Evolutionary conservation across 257 asterid species (phyloP).

Genomic region (Anisodus tanguticus): DNA sequence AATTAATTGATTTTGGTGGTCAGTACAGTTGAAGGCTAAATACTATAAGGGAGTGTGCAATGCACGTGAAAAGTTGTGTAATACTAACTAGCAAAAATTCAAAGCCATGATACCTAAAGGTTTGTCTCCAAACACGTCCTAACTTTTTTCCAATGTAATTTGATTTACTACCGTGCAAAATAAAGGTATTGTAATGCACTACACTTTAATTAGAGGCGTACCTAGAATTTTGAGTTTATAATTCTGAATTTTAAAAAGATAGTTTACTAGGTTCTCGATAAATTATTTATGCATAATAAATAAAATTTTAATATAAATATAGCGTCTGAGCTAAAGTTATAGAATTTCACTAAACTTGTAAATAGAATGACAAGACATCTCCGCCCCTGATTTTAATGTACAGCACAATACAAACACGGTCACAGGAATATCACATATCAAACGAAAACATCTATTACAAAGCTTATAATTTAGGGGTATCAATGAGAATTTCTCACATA

Average conservation of each 20-base stretch:
- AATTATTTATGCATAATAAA: too few species aligned
- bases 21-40: conserved; percentile 36
- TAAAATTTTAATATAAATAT: neutral
- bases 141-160: neutral
- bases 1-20: conserved; percentile 40
- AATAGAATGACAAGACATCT: neutral
- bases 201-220: neutral
- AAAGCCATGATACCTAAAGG: neutral
- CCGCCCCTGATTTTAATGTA: neutral
- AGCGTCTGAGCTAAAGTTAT: neutral
- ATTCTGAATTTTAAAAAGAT: too few species aligned
- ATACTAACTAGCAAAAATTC: neutral
- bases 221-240: neutral
- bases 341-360: neutral
- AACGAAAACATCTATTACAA: neutral
- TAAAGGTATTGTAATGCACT: neutral
- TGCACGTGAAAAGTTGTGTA: conserved; percentile 58
- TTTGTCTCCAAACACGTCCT: neutral
- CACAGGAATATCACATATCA: neutral
- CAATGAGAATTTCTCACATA: too few species aligned
- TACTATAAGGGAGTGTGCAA: conserved; percentile 34
- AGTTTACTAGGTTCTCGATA: too few species aligned
- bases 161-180: neutral
- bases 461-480: too few species aligned
- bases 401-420: too few species aligned